Conservation (phyloP, 768 basidiomycete species). For the Amanita pseudoporphyria region DNA sequence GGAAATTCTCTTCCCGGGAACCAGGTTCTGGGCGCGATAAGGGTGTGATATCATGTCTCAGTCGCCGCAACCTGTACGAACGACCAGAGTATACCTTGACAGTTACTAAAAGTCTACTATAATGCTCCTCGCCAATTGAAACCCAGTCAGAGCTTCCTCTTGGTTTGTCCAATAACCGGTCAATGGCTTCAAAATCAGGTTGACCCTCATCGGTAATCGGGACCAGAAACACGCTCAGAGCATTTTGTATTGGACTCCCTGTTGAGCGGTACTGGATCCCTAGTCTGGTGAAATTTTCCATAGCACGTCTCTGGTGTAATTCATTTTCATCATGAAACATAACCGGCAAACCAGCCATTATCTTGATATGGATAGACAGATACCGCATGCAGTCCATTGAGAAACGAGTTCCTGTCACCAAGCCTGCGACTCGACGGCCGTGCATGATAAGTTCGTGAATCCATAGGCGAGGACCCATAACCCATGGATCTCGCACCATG, state of each 20-base stretch:
- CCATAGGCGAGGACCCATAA: constrained; percentile 44
- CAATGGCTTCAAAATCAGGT: constrained; percentile 52
- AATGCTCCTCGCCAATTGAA: constrained; percentile 36
- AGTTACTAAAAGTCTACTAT: constrained; percentile 41
- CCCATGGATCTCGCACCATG: constrained; percentile 59
- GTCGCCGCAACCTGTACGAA: constrained; percentile 41
- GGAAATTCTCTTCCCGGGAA: constrained; percentile 34
- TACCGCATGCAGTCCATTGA: constrained; percentile 35
- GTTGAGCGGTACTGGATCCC: constrained; percentile 59
- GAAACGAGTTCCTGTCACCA: constrained; percentile 58
- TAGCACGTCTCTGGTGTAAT: constrained; percentile 33
- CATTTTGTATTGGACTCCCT: constrained; percentile 38
- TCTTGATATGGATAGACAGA: constrained; percentile 23
- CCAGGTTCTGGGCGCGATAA: constrained; percentile 44
- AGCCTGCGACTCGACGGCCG: constrained; percentile 40
- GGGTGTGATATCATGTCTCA: constrained; percentile 61
- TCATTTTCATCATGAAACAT: constrained; percentile 37
- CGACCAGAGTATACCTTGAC: constrained; percentile 48
- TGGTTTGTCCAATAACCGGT: constrained; percentile 37
- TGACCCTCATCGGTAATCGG: constrained; percentile 42
- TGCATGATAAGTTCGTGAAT: constrained; percentile 51
- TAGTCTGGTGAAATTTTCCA: constrained; percentile 58
- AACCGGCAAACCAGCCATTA: constrained; percentile 24
- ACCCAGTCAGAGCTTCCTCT: constrained; percentile 49
- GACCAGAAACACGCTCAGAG: constrained; percentile 54